Percentiles rank a stretch among this genome's conserved stretches.
Conservation (phyloP, 176 grass and related monocot species). For the Hsuehochloa calcarea region DNA sequence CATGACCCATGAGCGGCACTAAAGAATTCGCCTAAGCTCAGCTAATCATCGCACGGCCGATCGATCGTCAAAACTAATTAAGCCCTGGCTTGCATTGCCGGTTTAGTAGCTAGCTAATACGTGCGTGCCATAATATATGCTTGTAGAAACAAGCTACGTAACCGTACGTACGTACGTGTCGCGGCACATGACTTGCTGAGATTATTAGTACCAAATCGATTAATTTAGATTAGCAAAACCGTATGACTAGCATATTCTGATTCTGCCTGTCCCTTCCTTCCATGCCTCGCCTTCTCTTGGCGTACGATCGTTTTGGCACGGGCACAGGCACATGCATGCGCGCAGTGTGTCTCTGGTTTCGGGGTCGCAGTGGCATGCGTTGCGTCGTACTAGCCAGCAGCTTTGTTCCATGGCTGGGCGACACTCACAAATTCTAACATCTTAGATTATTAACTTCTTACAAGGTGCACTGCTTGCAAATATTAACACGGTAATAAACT, state of each 20-base stretch:
- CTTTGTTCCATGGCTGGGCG: conserved; percentile 20
- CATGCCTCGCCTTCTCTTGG: neutral
- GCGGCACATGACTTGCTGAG: too few species aligned
- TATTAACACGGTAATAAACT: too few species aligned
- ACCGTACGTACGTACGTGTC: neutral
- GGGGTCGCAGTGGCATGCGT: neutral
- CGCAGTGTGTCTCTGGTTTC: conserved; percentile 9
- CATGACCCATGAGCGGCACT: conserved; percentile 26
- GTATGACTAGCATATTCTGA: neutral
- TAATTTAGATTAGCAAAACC: neutral
- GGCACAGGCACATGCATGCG: neutral
- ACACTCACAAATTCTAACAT: too few species aligned
- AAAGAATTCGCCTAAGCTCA: conserved; percentile 16
- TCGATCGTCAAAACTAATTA: neutral
- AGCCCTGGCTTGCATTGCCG: neutral
- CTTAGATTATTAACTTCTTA: too few species aligned
- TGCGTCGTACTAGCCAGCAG: conserved; percentile 11
- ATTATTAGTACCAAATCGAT: neutral
- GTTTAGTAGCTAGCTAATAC: neutral
- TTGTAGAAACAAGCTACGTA: neutral
- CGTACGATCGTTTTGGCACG: neutral
- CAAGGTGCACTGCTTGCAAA: too few species aligned
- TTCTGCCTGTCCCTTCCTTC: neutral
- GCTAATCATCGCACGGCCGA: conserved; percentile 1
- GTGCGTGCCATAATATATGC: neutral